Base-by-base conservation (phyloP, 2,329 filamentous ascomycete species). In the Parascedosporium putredinis region DNA sequence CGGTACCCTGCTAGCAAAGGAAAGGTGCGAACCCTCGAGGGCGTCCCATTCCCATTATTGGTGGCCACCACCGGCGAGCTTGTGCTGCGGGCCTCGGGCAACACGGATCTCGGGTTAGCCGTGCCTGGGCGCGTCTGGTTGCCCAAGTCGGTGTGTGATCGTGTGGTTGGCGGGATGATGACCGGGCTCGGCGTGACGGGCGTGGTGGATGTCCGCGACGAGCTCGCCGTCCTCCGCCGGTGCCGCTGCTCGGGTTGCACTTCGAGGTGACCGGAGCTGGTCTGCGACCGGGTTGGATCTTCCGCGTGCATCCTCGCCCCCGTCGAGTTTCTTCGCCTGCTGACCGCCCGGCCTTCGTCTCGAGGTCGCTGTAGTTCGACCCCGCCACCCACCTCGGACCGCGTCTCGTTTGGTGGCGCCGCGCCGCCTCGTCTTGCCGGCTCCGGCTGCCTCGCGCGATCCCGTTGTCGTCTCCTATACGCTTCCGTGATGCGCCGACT, bases 401-500 rank as follows among this genome's bases (percentile, higher is more conserved):
- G 27, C 45, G 45, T 14, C 10, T 23, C 42, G 27, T n/a, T 40
- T 46, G n/a, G 5, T 24, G 16, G 18, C 33, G 36, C n/a, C 14
- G 10, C 7, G 33, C 27, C 16, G 5, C 12, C 45, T 31, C 27
- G 27, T 34, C 16, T 51, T 34, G 52, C 52, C 60, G 60, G 20
- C 61, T 65, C 54, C 61, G 67, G 25, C 56, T 56, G 7, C 56
- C 56, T 47, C 53, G 62, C n/a, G 24, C 54, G 38, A 53, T 83
- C 80, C 40, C 75, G 77, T 60, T 94, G 88, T 25, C 88, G 76
- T 53, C 87, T 77, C 51, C 87, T 74, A 60, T 94, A 95, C 2
- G 88, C 88, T 59, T 94, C 87, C 2, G 89, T 90, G 57, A 97
- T 95, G 52, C 86, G 82, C 59, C 91, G 86, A 55, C 87, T 95